Evolutionary conservation across 2,329 filamentous ascomycete species (phyloP), one percentile per base, ranked within the genome.

Genomic region (Elsinoe fawcettii): DNA sequence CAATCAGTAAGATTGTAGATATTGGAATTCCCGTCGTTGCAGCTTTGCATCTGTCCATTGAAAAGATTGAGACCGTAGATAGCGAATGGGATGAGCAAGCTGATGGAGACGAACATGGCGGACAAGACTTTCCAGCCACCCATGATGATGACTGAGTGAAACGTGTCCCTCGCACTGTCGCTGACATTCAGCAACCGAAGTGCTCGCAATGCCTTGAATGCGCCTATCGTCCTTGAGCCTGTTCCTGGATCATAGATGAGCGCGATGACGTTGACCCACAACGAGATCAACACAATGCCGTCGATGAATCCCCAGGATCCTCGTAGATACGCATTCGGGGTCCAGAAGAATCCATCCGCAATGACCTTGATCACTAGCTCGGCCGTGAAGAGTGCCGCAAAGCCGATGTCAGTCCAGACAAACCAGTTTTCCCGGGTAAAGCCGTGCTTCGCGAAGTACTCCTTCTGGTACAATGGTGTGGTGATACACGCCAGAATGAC

Each of bases 231-330:
- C 69, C 93, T 80, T 4, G 92, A 95, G 56, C 96, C 85, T 57
- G 86, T 85, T 41, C 89, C 89, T 63, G 95, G 87, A 57, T 90
- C 85, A 66, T 82, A 81, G 56, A 99, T 78, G 1, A 92, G 83
- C 0, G 91, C 93, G 47, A 85, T 77, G 51, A 99, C 90, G 66
- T 95, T 97, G 68, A 96, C 86, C 92, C 93, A 97, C 7, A 99
- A 80, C 0, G 93, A 97, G 57, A 96, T 76, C 55, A 99, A 77
- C 63, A 99, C 93, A 44, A 97, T 73, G 0, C 87, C 90, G 67
- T 99, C 93, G 62, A 99, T 96, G 60, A 96, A 85, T 5, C 93
- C 95, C 93, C 93, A 99, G 0, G 91, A 92, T 67, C 92, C 92
- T 65, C 93, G 85, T 69, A 96, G 90, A 69, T 96, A 99, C 2